Evolutionary conservation across 371 early-diverging fungal species (phyloP), one percentile per base, ranked within the genome.

Genomic region (Coemansia sp.): DNA sequence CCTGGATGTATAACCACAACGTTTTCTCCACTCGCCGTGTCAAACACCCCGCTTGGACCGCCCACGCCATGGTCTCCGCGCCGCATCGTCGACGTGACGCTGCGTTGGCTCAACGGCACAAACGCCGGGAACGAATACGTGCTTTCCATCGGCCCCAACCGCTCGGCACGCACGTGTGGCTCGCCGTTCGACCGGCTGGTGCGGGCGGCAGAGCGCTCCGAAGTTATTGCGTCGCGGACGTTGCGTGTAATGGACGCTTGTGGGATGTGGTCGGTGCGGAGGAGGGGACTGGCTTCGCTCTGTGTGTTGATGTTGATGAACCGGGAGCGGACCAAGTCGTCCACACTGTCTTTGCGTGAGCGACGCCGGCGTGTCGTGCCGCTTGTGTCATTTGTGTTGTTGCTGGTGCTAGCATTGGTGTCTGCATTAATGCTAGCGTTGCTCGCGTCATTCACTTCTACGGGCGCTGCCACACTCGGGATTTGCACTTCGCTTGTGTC

Each of bases 1-100:
- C 95, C 95, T 10, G 94, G 90, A 54, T 95, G 93, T 56, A 95
- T 88, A 5, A 95, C 85, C 48, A 94, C 86, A 14, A 90, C 87
- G 61, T 89, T 80, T 7, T 80, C 78, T 29, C 80, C 81, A 1
- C 63, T 68, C 2, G 72, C 39, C 5, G 64, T 72, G 3, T 76
- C 64, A 22, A 67, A 39, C 65, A 61, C 6, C 31, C 59, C 11
- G 11, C 34, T 7, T 34, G 57, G 16, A 37, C 42, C 37, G 26
- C 73, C 76, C 3, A 72, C 63, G 7, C 76, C 72, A 2, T 52
- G 68, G 42, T 75, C 76, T 16, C 66, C 55, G 18, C 67, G 65
- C 31, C 59, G 60, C 60, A 77, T 47, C 3, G 63, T 60, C 60
- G 77, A 77, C 13, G 66, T 59, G 14, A 62, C 60, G 26, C 69